These are phyloP conservation scores for Pestalotiopsis sp. DNA, from an alignment of 2,329 filamentous ascomycete species.

Conservation along the genomic window DNA sequence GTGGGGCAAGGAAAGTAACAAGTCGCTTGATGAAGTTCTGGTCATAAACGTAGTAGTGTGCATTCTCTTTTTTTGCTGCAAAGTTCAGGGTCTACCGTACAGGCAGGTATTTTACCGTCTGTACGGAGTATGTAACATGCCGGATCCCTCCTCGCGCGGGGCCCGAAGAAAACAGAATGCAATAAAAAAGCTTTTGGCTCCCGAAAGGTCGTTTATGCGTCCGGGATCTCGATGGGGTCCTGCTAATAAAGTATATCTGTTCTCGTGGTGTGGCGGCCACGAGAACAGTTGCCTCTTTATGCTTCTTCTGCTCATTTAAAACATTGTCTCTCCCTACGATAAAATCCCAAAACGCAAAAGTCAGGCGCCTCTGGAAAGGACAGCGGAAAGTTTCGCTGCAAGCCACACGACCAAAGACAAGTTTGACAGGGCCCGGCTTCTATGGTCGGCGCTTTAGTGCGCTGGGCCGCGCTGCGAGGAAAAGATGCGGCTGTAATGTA, in stretches of 20 bases:
- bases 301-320: background rate
- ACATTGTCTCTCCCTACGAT: background rate
- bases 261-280: background rate
- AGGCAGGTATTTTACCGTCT: no score
- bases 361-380: background rate
- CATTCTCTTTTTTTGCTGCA: background rate
- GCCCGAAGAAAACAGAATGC: background rate
- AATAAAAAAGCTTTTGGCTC: background rate
- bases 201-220: background rate
- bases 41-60: background rate
- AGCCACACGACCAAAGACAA: background rate
- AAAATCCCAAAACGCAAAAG: background rate
- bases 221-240: background rate
- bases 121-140: background rate
- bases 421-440: background rate
- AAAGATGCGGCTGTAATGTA: background rate
- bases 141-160: background rate
- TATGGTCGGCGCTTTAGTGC: background rate
- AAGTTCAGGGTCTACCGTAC: background rate
- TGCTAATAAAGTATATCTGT: background rate
- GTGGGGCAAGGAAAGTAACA: background rate
- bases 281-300: no score
- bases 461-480: background rate
- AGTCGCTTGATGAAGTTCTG: background rate
- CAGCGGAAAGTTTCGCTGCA: background rate